Evolutionary conservation across 208 protist genomes (phyloP).

Genomic region (Trypanosoma congolense): DNA sequence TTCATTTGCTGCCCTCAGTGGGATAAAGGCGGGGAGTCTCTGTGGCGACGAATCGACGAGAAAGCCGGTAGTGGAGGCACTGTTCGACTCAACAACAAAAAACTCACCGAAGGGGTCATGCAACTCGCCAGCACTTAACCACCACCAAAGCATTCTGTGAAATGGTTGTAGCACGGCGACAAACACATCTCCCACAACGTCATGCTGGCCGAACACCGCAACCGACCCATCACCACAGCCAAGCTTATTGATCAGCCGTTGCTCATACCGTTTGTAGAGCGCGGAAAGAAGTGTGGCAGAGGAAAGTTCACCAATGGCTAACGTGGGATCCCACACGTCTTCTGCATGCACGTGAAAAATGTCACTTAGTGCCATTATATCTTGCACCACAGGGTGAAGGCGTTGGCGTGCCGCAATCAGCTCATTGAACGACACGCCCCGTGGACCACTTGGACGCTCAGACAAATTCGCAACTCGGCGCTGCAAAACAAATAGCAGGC

Average conservation of each 20-base stretch:
- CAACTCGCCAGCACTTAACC: conserved; percentile 56
- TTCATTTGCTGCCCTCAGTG: conserved; percentile 34
- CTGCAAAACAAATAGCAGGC: conserved; percentile 33
- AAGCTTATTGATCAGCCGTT: conserved; percentile 31
- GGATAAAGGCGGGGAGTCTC: conserved; percentile 69
- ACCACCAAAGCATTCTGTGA: conserved; percentile 50
- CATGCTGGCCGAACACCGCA: conserved; percentile 1
- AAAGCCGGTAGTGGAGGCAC: conserved; percentile 52
- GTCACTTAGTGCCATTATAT: conserved; percentile 45
- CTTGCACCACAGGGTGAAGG: conserved; percentile 30
- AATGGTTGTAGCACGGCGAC: conserved; percentile 45
- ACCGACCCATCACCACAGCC: neutral
- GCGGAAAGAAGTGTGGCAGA: conserved; percentile 62
- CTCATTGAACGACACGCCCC: conserved; percentile 45
- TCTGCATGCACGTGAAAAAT: conserved; percentile 38
- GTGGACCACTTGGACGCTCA: conserved; percentile 38
- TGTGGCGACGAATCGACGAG: conserved; percentile 51
- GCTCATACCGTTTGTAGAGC: conserved; percentile 36
- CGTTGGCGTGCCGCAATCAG: conserved; percentile 46
- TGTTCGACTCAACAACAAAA: conserved; percentile 74
- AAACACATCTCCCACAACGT: conserved; percentile 57
- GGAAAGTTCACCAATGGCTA: conserved; percentile 26
- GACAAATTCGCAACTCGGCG: conserved; percentile 42
- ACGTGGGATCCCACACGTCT: conserved; percentile 20
- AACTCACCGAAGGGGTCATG: conserved; percentile 79